Percentiles rank a stretch among this genome's conserved stretches.
These are phyloP conservation scores for Megacollybia marginata DNA, from an alignment of 768 basidiomycete species.

Conservation along the genomic window DNA sequence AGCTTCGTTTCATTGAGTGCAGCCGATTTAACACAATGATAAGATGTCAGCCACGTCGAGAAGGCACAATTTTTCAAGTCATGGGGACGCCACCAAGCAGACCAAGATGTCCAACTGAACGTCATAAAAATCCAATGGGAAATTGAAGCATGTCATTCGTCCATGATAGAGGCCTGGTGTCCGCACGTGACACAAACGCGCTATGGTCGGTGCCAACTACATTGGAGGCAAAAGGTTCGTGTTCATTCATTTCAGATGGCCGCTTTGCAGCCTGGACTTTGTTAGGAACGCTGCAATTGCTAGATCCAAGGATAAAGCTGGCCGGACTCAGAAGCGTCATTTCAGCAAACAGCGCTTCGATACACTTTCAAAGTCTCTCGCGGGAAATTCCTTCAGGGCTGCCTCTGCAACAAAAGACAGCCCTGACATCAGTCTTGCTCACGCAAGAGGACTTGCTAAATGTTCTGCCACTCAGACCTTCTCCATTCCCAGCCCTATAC, in stretches of 20 bases:
- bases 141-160: no score
- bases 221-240: constrained; percentile 37
- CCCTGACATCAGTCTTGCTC: background rate
- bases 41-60: no score
- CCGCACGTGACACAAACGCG: background rate
- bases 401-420: background rate
- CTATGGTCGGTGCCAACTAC: constrained; percentile 30
- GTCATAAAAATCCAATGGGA: no score
- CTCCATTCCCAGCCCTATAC: background rate
- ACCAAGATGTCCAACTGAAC: no score
- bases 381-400: background rate
- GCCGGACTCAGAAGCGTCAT: constrained; percentile 28
- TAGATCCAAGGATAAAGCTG: constrained; percentile 29
- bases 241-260: background rate
- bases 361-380: constrained; percentile 14
- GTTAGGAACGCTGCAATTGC: constrained; percentile 30
- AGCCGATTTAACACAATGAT: no score
- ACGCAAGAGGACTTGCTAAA: background rate
- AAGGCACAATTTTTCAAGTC: no score
- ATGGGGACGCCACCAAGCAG: no score
- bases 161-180: no score
- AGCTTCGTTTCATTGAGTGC: no score
- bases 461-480: no score
- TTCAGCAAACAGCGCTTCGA: constrained; percentile 35
- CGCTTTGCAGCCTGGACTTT: background rate